A percentile compares a stretch with the other conserved stretches of the same genome.
Evolutionary conservation across 805 yeast genomes (phyloP).

Genomic region (Monosporozyma unispora): DNA sequence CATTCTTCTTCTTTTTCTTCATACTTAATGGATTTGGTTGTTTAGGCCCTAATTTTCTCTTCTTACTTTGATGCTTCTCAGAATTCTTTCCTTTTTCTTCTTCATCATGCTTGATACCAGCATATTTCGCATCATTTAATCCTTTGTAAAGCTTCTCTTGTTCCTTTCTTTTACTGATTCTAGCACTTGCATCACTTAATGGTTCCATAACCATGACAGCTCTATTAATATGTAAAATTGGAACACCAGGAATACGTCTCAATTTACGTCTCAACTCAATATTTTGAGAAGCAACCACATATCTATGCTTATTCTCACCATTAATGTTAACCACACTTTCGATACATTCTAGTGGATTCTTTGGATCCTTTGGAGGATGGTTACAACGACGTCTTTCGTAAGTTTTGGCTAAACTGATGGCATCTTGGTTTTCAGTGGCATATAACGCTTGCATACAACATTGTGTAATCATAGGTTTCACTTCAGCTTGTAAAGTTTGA

Average conservation of each 20-base stretch:
- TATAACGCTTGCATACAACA: conserved; percentile 88
- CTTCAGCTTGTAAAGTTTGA: conserved; percentile 74
- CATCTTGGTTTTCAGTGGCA: conserved; percentile 57
- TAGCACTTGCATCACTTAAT: conserved; percentile 59
- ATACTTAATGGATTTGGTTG: conserved; percentile 88
- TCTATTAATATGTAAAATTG: conserved; percentile 76
- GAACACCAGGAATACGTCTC: conserved; percentile 80
- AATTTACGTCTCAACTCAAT: conserved; percentile 56
- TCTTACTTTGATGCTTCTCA: conserved; percentile 40
- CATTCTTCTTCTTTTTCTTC: conserved; percentile 52
- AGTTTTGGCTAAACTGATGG: conserved; percentile 70
- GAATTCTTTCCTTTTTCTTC: conserved; percentile 10
- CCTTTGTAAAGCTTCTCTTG: conserved; percentile 64
- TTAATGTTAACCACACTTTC: conserved; percentile 57
- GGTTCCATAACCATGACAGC: conserved; percentile 97
- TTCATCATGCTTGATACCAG: conserved; percentile 34
- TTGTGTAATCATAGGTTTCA: conserved; percentile 88
- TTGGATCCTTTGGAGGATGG: conserved; percentile 57
- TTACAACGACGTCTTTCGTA: conserved; percentile 91
- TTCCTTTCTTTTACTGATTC: conserved; percentile 46
- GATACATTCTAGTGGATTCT: conserved; percentile 68
- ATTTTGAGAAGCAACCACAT: conserved; percentile 80
- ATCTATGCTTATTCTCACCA: conserved; percentile 82
- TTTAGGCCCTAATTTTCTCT: conserved; percentile 55
- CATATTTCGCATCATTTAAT: conserved; percentile 52